Base-by-base conservation (phyloP, 345 rosid species). In the Dipteronia sinensis region DNA sequence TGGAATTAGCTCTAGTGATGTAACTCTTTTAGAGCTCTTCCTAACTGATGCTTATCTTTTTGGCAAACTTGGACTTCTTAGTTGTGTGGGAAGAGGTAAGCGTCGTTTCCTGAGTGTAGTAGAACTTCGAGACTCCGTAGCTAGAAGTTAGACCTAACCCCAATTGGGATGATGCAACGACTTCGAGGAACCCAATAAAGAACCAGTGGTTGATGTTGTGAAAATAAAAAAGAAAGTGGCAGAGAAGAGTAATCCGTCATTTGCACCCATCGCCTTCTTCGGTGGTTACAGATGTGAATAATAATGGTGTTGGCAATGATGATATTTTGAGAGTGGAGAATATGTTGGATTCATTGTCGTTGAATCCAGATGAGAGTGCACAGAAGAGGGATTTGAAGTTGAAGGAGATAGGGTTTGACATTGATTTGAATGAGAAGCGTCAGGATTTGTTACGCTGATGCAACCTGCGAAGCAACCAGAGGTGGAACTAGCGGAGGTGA, bases 331-430 rank as follows among this genome's bases (percentile, higher is more conserved):
- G 80, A 75, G 73, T 83, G 76, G 91, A 90, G 81, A 84, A 75
- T 66, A 83, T 83, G 81, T 44, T 89, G 78, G 85, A 82, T 80
- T 84, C 79, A 1, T 75, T 86, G 83, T 83, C 87, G 4, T 77
- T 89, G 83, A 74, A 80, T 62, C 80, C 65, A 7, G 80, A 82
- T 71, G 82, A 27, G 84, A 73, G 67, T 49, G 90, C 86, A 0
- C 87, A 89, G 76, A 87, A 81, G 85, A 82, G 93, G 70, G 78
- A 55, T 59, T 29, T 82, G 1, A 94, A 79, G 79, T 72, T 93
- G 82, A 76, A 83, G 53, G 83, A 66, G 38, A 83, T 97, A 83
- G 83, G 72, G 25, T 94, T 85, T 78, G 85, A 89, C 81, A 94
- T 94, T 76, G 82, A 86, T 73, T 85, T 88, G 70, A 77, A 81